Evolutionary conservation across 495 filamentous ascomycete species (phyloP).

Genomic region (Massariosphaeria phaeospora): DNA sequence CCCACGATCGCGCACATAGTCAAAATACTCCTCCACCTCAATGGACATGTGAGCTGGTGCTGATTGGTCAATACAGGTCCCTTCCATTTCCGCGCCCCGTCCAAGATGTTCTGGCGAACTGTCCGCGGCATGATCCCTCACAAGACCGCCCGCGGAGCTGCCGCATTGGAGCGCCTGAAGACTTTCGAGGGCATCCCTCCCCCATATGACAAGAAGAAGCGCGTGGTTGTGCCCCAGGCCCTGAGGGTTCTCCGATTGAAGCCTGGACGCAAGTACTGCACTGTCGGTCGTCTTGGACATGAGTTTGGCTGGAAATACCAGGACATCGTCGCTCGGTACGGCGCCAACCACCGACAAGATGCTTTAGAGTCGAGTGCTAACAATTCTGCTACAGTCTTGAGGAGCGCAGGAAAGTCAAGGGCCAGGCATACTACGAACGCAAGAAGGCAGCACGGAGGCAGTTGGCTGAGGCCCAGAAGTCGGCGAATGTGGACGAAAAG

Average conservation of each 20-base stretch:
- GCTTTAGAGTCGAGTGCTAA: neutral
- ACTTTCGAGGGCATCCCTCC: slow-evolving; percentile 99
- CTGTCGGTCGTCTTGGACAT: slow-evolving; percentile 92
- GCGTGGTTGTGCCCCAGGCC: slow-evolving; percentile 97
- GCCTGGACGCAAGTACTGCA: slow-evolving; percentile 99
- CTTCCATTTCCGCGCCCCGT: slow-evolving; percentile 99
- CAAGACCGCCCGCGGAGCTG: slow-evolving; percentile 96
- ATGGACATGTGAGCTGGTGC: neutral
- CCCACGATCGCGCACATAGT: slow-evolving; percentile 3
- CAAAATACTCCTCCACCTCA: too few species aligned
- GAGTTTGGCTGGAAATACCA: slow-evolving; percentile 99
- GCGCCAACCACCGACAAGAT: slow-evolving; percentile 23
- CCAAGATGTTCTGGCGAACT: slow-evolving; percentile 99
- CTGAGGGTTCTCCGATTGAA: slow-evolving; percentile 89
- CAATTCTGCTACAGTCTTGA: slow-evolving; percentile 67
- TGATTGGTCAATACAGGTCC: slow-evolving; percentile 55
- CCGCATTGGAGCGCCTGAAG: slow-evolving; percentile 95
- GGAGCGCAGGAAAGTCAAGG: slow-evolving; percentile 98
- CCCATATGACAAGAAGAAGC: slow-evolving; percentile 99
- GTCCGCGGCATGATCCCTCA: slow-evolving; percentile 99
- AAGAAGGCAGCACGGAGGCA: slow-evolving; percentile 93
- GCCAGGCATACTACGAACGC: slow-evolving; percentile 97
- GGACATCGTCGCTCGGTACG: slow-evolving; percentile 94
- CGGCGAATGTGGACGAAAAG: slow-evolving; percentile 74
- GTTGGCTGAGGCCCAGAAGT: slow-evolving; percentile 85